Evolutionary conservation across 164 flowering plant genomes (phyloP).

Genomic region (Vitis rupestris): DNA sequence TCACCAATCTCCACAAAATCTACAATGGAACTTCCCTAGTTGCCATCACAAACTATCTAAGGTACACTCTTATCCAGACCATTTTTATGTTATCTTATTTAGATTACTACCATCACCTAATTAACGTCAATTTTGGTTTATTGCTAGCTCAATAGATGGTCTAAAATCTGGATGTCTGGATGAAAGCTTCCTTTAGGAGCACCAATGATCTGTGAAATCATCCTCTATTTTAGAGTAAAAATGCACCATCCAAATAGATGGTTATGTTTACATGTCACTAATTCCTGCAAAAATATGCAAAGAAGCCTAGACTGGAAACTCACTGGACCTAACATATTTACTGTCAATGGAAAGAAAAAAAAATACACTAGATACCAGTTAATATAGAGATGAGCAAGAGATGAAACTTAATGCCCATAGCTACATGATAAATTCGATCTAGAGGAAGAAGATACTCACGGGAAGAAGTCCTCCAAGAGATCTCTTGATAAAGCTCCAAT

Average conservation of each 20-base stretch:
- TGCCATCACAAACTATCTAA: not conserved
- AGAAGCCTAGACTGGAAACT: not conserved
- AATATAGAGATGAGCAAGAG: not conserved
- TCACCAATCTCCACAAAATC: no score
- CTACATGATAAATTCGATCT: not conserved
- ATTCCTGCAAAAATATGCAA: not conserved
- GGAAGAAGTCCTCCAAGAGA: slow-evolving; percentile 72
- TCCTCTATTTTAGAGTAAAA: not conserved
- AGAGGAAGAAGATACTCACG: slow-evolving; percentile 53
- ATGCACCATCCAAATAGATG: not conserved
- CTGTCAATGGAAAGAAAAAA: no score
- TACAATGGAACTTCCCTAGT: no score
- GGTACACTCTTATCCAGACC: not conserved
- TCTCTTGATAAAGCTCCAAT: slow-evolving; percentile 88
- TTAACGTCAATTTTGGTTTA: not conserved
- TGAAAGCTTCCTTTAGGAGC: not conserved
- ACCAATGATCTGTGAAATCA: not conserved
- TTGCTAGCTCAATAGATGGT: not conserved
- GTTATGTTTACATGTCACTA: not conserved
- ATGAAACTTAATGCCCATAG: not conserved
- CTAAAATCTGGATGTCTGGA: not conserved
- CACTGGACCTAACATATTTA: not conserved
- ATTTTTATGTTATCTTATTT: no score
- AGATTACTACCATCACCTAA: not conserved
- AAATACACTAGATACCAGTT: not conserved